Evolutionary conservation across 345 rosid genomes (phyloP).

Genomic region (Heritiera littoralis): DNA sequence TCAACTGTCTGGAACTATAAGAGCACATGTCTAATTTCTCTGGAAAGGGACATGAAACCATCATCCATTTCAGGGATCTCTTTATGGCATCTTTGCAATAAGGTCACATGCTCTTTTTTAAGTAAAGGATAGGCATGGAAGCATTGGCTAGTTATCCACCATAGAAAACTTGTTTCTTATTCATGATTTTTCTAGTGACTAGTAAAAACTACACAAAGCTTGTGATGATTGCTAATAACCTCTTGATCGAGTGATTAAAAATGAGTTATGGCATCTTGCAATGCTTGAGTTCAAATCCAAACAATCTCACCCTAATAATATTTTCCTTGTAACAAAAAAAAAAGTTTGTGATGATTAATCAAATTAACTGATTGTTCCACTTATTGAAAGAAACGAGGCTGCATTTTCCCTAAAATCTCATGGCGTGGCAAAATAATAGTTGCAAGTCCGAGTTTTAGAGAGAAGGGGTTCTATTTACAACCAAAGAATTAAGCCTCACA

Average conservation of each 20-base stretch:
- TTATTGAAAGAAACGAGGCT: background rate
- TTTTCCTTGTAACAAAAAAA: no score
- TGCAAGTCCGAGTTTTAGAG: background rate
- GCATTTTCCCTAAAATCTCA: background rate
- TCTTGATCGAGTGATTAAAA: no score
- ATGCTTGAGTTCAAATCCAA: no score
- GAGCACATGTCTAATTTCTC: conserved; percentile 10
- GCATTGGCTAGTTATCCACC: background rate
- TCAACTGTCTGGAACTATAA: background rate
- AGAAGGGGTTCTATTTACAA: no score
- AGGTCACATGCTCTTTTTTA: background rate
- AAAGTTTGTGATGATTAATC: no score
- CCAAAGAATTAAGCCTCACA: no score
- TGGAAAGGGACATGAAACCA: conserved; percentile 3
- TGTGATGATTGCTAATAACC: no score
- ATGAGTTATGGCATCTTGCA: no score
- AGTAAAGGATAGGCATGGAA: background rate
- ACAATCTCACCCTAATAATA: no score
- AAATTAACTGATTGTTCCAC: background rate
- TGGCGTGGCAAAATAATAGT: background rate
- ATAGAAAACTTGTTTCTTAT: background rate
- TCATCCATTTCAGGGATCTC: background rate
- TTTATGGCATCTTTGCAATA: background rate
- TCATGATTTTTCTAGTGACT: conserved; percentile 4
- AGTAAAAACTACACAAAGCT: background rate